Conservation (phyloP, 2,329 filamentous ascomycete genomes). For the Diaporthe ilicicola region DNA sequence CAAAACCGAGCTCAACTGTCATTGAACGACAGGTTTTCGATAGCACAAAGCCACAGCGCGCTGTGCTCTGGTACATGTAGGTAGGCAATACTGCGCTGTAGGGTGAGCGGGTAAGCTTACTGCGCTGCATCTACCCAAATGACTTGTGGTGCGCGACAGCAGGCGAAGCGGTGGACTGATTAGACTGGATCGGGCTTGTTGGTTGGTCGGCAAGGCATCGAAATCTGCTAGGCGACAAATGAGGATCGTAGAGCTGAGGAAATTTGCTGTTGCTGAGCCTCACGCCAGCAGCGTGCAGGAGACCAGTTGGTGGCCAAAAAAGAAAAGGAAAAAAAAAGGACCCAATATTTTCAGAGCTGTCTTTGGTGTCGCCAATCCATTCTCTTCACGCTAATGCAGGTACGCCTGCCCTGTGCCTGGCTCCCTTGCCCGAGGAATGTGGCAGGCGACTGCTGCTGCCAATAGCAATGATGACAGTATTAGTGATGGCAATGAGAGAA, state of each 20-base stretch:
- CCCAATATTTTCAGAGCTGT: not conserved
- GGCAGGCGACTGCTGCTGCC: not conserved
- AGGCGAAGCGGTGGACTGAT: not conserved
- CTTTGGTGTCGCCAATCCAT: not conserved
- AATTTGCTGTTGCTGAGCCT: constrained; percentile 17
- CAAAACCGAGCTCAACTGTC: constrained; percentile 2
- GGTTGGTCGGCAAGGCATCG: not conserved
- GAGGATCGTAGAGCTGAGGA: not conserved
- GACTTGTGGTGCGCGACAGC: not conserved
- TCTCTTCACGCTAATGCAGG: constrained; percentile 25
- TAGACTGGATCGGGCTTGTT: not conserved
- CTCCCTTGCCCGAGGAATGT: not conserved
- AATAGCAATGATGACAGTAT: not conserved
- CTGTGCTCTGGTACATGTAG: not conserved
- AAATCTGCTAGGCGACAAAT: not conserved
- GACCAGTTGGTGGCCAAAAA: not conserved
- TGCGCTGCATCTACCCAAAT: not conserved
- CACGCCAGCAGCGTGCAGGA: not conserved
- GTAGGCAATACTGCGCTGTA: not conserved
- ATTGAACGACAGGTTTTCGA: constrained; percentile 10
- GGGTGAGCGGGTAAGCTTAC: constrained; percentile 15
- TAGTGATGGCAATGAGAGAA: not conserved
- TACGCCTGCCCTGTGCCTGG: not conserved
- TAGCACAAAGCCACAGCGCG: constrained; percentile 8
- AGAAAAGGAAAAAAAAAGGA: no score